Percentiles rank a stretch among this genome's conserved stretches.
phyloP scores from a whole-genome alignment of 2,329 filamentous ascomycete species.

The Aspergillus carbonarius region DNA sequence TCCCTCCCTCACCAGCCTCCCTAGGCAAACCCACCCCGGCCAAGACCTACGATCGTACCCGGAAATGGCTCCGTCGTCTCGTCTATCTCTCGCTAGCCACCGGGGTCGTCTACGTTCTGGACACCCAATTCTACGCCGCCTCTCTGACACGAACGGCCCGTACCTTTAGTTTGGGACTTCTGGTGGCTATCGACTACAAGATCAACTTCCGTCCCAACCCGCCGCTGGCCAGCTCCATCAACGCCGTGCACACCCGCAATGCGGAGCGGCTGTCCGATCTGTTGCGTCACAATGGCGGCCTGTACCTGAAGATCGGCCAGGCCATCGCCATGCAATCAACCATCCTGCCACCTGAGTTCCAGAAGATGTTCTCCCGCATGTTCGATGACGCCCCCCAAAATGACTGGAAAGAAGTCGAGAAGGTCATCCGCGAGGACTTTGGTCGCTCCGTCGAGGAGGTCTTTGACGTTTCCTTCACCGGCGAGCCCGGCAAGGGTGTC shows the following conservation, averaged over 20 bases:
- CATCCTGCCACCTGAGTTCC: constrained; percentile 88
- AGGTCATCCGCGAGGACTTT: constrained; percentile 85
- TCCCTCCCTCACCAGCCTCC: constrained; percentile 74
- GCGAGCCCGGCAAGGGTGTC: constrained; percentile 61
- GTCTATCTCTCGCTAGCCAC: constrained; percentile 60
- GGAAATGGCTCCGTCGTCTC: constrained; percentile 76
- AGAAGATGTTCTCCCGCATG: constrained; percentile 94
- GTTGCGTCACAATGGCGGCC: constrained; percentile 79
- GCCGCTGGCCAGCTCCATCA: constrained; percentile 68
- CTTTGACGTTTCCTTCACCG: constrained; percentile 81
- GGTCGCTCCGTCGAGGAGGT: constrained; percentile 82
- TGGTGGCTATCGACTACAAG: constrained; percentile 92
- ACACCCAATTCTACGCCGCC: constrained; percentile 74
- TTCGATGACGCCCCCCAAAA: constrained; percentile 98
- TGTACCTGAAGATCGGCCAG: constrained; percentile 97
- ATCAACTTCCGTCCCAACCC: constrained; percentile 87
- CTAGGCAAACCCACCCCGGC: constrained; percentile 70
- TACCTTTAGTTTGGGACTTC: constrained; percentile 75
- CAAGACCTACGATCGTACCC: constrained; percentile 67
- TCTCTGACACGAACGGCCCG: constrained; percentile 74
- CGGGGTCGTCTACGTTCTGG: constrained; percentile 65
- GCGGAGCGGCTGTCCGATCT: constrained; percentile 80
- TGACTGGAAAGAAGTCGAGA: constrained; percentile 78
- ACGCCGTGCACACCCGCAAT: constrained; percentile 77
- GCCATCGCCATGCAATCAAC: constrained; percentile 98